These are phyloP conservation scores for Trametes cubensis DNA, from an alignment of 768 basidiomycete species.

Conservation along the genomic window DNA sequence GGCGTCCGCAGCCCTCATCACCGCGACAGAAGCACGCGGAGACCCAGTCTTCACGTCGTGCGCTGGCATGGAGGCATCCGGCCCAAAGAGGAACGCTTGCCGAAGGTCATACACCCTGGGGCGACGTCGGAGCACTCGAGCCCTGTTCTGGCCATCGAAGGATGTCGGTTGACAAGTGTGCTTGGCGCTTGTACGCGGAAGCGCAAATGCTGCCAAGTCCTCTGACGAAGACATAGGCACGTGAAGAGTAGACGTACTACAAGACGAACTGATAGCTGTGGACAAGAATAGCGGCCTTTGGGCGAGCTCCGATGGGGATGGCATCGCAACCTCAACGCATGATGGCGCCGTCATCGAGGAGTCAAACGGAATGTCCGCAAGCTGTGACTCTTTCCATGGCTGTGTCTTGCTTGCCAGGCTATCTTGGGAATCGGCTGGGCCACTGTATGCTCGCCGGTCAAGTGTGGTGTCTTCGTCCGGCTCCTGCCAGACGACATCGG, in stretches of 20 bases:
- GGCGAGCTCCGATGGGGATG: not conserved
- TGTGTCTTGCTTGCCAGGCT: conserved; percentile 2
- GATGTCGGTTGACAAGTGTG: no score
- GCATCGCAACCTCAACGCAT: not conserved
- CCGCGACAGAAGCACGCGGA: not conserved
- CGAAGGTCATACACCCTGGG: conserved; percentile 18
- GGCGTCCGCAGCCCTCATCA: not conserved
- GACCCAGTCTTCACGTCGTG: not conserved
- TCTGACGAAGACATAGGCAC: no score
- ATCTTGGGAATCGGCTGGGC: conserved; percentile 10
- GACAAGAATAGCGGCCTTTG: not conserved
- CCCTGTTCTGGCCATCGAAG: not conserved
- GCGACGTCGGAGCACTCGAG: conserved; percentile 18
- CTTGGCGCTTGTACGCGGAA: no score
- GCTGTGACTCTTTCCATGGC: conserved; percentile 3
- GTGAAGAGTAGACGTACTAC: not conserved
- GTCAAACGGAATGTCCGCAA: conserved; percentile 15
- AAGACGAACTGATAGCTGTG: not conserved
- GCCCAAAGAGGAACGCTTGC: conserved; percentile 8
- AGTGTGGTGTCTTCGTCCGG: conserved; percentile 15
- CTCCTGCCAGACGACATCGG: conserved; percentile 7
- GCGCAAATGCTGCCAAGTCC: no score
- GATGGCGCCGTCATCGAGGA: not conserved
- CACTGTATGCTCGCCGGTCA: conserved; percentile 20
- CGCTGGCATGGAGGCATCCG: not conserved